Base-by-base conservation (phyloP, 148 eudicot species). In the Rhododendron ovatum region DNA sequence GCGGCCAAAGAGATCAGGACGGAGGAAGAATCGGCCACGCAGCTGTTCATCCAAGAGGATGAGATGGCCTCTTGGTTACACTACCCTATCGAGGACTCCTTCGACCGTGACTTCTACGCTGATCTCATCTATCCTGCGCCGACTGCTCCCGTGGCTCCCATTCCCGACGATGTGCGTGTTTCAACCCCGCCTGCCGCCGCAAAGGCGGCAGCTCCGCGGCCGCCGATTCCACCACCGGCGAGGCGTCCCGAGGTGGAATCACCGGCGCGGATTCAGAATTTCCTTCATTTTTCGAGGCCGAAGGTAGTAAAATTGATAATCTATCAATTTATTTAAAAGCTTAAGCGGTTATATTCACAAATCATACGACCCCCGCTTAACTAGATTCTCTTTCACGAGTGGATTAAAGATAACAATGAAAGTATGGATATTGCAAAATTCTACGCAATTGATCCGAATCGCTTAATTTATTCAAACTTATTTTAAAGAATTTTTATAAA, bases 11-110 rank as follows among this genome's bases (percentile, higher is more conserved):
- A 91, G 83, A 77, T 86, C 86, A 86, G 85, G 17, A 65, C 87
- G 30, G 87, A 80, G 3, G 81, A 65, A 3, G 88, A 82, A 37
- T 65, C 91, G 69, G 67, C 88, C 28, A 51, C 84, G 48, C 87
- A 91, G n/a, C 85, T 91, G 17, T 92, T 90, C 82, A 93, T 93
- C 88, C 93, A 89, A 11, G 96, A 93, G 51, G 95, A 93, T 28
- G 98, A 94, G 87, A 92, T 93, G 96, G 90, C 92, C 15, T 85
- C 95, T 0, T 95, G 98, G 98, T 90, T 95, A 45, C 95, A 95
- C 50, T 92, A 85, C 82, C 95, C 96, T 0, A 51, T 88, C 8
- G 95, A 94, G 3, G 94, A 88, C 3, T 24, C 87, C 35, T 69
- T 92, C 51, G 91, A 87, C 35, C 92, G 89, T 0, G 90, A 94